Base-by-base conservation (phyloP, 768 basidiomycete species). In the Leucocoprinus birnbaumii region DNA sequence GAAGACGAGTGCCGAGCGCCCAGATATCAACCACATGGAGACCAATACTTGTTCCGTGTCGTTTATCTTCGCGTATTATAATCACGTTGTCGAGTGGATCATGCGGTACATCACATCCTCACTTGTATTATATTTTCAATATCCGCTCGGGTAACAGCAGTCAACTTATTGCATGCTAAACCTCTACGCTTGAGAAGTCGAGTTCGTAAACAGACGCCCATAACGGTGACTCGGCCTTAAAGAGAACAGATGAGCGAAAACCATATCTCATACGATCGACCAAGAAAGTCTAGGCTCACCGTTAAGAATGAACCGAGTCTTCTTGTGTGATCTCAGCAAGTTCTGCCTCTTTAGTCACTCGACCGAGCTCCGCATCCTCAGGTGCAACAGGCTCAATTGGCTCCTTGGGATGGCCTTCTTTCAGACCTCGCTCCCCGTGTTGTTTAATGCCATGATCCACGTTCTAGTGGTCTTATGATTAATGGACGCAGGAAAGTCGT, bases 321-420 rank as follows among this genome's bases (percentile, higher is more conserved):
- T 54, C 46, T 18, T 50, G 35, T 3, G 25, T 35, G 26, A 58
- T 25, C 11, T 42, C 46, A 14, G 51, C 51, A 21, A 57, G 51
- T 4, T 54, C 53, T 8, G 25, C 18, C 18, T 45, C 27, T 48
- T 54, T 49, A 45, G 46, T 58, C 21, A 19, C 18, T 25, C 52
- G 19, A 5, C 53, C 58, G 4, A 54, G 34, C 19, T 40, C 52
- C 42, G 53, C 47, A 22, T 53, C 53, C 19, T 19, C 35, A n/a
- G 44, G 24, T 13, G 50, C 51, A 40, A 42, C 56, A n/a, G 45
- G 41, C 45, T 49, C 56, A 27, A 41, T 31, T 22, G 31, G 45
- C 41, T 58, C 51, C 51, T 41, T 58, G 44, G 37, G 40, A 48
- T 38, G 8, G 13, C 22, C 52, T 16, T 54, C 46, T 19, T 49